Evolutionary conservation across 441 rosid species (phyloP), one percentile per base, ranked within the genome.

Genomic region (Hypseocharis bilobata): DNA sequence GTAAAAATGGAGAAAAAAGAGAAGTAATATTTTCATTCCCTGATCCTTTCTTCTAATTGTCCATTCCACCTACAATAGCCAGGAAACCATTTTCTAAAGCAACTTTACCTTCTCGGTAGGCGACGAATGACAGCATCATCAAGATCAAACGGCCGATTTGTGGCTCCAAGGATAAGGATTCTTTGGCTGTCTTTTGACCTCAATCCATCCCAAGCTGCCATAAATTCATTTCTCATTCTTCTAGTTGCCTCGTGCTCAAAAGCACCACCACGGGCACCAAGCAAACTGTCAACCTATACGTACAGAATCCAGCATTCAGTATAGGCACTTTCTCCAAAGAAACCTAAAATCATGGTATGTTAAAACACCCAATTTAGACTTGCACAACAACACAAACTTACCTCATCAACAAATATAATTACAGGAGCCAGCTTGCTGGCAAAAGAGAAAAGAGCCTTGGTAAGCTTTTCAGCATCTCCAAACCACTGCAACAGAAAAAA

Each of bases 201-300:
- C 73, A 92, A 81, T 66, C 96, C 97, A 69, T 92, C 98, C 97
- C 98, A 92, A 54, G 97, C 96, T 51, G 98, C 91, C 97, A 92
- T 90, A 78, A 92, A 92, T 76, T 92, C 98, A 68, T 92, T 92
- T 78, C 92, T 85, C 97, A 90, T 92, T 83, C 98, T 86, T 82
- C 98, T 81, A 30, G 98, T 92, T 32, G 96, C 97, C 75, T 92
- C 98, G 2, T 92, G 97, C 77, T 92, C 98, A 28, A 71, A 86
- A 69, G 92, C 81, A 79, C 97, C 92, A 28, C 98, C 98, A 69
- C 97, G 97, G 71, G 95, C 96, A 78, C 98, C 96, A 29, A 92
- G 85, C 81, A 92, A 82, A 77, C 97, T 90, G 73, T 92, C 98
- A 45, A 92, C 86, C 97, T 92, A 68, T 51, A 22, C 6, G 69